These are phyloP conservation scores for Pyrus bretschneideri DNA, from an alignment of 306 rosid species.

Conservation along the genomic window DNA sequence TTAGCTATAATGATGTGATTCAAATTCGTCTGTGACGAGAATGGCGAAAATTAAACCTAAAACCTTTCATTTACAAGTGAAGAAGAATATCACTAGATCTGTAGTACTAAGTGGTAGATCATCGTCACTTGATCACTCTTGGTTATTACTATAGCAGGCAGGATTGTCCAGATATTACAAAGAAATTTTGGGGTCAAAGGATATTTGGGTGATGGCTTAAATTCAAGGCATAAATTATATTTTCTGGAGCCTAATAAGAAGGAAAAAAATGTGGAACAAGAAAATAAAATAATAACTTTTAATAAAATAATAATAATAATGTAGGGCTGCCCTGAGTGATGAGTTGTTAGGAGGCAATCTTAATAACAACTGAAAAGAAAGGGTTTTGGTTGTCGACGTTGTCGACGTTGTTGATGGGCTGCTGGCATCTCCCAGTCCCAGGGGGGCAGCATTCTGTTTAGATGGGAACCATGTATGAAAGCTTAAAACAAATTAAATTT, in stretches of 20 bases:
- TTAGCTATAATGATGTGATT: no score
- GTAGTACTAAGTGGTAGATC: background rate
- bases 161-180: no score
- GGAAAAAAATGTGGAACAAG: background rate
- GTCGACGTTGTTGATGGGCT: conserved; percentile 5
- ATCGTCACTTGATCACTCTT: background rate
- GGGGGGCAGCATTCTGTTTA: background rate
- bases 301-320: background rate
- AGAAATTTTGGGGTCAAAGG: background rate
- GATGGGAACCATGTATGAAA: background rate
- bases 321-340: background rate
- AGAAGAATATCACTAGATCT: no score
- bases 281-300: background rate
- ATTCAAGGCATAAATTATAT: background rate
- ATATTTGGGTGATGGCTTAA: background rate
- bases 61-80: no score
- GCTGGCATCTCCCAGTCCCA: background rate
- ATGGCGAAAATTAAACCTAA: no score
- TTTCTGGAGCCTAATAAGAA: background rate
- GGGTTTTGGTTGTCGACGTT: background rate
- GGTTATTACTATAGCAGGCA: background rate
- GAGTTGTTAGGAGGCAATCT: conserved; percentile 16
- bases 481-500: background rate
- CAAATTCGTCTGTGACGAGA: fast-evolving
- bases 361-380: conserved; percentile 1